These are phyloP conservation scores for Hygrophila difformis DNA, from an alignment of 257 asterid species.

Conservation along the genomic window DNA sequence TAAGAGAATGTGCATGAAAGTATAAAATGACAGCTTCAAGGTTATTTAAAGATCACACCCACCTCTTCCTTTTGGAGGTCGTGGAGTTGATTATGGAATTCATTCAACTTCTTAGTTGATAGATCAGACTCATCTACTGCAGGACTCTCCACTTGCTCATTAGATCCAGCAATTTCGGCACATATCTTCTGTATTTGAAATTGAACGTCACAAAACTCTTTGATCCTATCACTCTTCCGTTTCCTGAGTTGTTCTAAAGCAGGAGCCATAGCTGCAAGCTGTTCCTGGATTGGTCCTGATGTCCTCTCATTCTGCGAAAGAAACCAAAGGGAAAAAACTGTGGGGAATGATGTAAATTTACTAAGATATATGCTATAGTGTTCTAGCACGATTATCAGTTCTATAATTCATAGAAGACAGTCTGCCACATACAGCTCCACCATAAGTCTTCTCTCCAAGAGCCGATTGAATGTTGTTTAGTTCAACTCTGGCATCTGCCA, in stretches of 20 bases:
- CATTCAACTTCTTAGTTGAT: conserved; percentile 67
- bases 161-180: conserved; percentile 73
- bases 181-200: conserved; percentile 77
- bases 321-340: conserved; percentile 1
- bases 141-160: conserved; percentile 48
- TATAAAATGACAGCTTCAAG: too few relatives aligned
- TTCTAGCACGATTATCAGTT: not conserved
- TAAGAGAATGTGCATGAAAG: not conserved
- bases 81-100: conserved; percentile 71
- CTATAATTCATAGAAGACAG: not conserved
- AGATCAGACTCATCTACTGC: conserved; percentile 82
- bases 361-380: too few relatives aligned
- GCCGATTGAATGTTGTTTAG: conserved; percentile 72
- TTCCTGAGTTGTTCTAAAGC: conserved; percentile 72
- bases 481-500: conserved; percentile 88
- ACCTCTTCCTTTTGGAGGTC: conserved; percentile 97
- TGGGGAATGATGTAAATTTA: too few relatives aligned
- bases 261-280: conserved; percentile 87
- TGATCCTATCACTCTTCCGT: conserved; percentile 75
- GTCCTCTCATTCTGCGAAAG: conserved; percentile 75
- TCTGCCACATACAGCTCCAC: conserved; percentile 44
- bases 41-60: not conserved
- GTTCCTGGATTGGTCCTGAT: conserved; percentile 94
- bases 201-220: conserved; percentile 81
- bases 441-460: conserved; percentile 59